Conservation (phyloP, 2,329 filamentous ascomycete species). For the Fusarium nelsonii region DNA sequence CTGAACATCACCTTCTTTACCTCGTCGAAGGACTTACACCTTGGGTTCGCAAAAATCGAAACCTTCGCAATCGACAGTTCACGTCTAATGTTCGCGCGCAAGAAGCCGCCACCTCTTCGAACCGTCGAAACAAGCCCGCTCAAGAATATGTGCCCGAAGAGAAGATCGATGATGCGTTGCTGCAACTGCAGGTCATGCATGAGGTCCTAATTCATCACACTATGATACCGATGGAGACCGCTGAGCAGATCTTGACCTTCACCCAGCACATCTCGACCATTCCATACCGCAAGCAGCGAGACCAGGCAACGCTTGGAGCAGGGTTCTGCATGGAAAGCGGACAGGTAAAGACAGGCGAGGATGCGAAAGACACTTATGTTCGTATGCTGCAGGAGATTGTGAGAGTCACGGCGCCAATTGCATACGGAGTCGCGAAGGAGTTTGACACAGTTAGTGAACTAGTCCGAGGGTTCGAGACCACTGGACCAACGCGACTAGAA, state of each 20-base stretch:
- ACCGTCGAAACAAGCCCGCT: conserved; percentile 55
- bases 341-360: conserved; percentile 78
- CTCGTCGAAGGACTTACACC: conserved; percentile 75
- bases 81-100: conserved; percentile 70
- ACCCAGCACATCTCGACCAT: conserved; percentile 84
- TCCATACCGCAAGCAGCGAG: conserved; percentile 73
- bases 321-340: conserved; percentile 84
- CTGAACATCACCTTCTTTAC: conserved; percentile 70
- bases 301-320: conserved; percentile 64
- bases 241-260: conserved; percentile 78
- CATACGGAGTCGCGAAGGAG: conserved; percentile 73
- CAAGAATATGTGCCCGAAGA: conserved; percentile 73
- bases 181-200: conserved; percentile 77
- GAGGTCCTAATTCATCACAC: conserved; percentile 78
- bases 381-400: conserved; percentile 82
- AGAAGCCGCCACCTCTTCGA: conserved; percentile 47
- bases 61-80: conserved; percentile 75
- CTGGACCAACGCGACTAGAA: conserved; percentile 73
- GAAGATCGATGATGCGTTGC: conserved; percentile 75
- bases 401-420: conserved; percentile 78
- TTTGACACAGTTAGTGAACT: conserved; percentile 71
- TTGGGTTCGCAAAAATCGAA: conserved; percentile 78
- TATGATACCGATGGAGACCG: conserved; percentile 69
- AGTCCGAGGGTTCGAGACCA: conserved; percentile 67
- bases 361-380: conserved; percentile 74